phyloP scores from a whole-genome alignment of 139 green algal species.

The Bryopsis sp. region DNA sequence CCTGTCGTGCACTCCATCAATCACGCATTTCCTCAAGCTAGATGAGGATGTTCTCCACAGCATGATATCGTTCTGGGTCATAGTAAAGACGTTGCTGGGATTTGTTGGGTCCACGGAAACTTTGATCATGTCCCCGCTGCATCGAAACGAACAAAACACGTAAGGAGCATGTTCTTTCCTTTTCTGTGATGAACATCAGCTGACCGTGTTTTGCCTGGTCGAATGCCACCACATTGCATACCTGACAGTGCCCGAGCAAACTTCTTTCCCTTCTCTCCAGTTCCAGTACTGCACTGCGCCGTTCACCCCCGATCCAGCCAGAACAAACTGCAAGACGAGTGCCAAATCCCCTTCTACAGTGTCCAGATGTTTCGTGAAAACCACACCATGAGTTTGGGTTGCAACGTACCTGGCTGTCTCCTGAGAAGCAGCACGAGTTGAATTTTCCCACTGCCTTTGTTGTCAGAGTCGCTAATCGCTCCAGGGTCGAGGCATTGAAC shows the following conservation, averaged over 20 bases:
- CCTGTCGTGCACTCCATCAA: not conserved
- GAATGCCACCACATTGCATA: not conserved
- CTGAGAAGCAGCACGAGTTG: conserved; percentile 3
- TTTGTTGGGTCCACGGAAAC: conserved; percentile 4
- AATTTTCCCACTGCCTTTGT: not conserved
- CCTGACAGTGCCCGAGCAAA: not conserved
- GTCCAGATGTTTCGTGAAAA: not conserved
- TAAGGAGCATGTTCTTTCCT: too few species aligned
- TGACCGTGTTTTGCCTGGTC: not conserved
- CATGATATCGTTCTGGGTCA: not conserved
- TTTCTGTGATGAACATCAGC: not conserved
- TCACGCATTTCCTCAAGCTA: not conserved
- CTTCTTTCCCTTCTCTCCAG: not conserved
- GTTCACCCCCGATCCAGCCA: not conserved
- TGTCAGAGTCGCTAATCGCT: conserved; percentile 6
- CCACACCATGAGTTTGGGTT: not conserved
- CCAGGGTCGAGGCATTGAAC: conserved; percentile 23
- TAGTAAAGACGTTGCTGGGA: not conserved
- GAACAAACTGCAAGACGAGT: not conserved
- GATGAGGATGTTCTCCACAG: conserved; percentile 12
- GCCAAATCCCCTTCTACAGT: too few species aligned
- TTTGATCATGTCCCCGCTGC: not conserved
- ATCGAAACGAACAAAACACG: too few species aligned
- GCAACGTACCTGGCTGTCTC: not conserved
- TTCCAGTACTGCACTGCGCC: not conserved